Evolutionary conservation across 192 early-diverging fungal genomes (phyloP).

Genomic region (Mortierella antarctica): DNA sequence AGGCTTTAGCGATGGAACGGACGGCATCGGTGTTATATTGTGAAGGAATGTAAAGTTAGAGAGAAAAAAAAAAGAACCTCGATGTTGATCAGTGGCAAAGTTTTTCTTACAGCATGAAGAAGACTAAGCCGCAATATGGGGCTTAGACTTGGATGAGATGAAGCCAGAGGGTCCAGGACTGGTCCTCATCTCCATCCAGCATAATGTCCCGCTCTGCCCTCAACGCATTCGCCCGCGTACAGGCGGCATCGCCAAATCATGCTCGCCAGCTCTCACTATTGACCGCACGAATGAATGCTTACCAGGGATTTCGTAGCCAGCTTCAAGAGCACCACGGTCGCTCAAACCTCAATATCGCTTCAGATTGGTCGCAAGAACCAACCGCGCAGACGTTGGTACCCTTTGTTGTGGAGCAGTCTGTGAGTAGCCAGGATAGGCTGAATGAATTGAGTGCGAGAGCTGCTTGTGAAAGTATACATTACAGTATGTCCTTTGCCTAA

Average conservation of each 20-base stretch:
- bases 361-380: slow-evolving; percentile 46
- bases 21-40: background rate
- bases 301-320: slow-evolving; percentile 10
- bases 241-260: slow-evolving; percentile 10
- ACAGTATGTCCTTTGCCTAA: no score
- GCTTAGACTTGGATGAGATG: no score
- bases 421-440: slow-evolving; percentile 18
- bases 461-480: no score
- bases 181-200: background rate
- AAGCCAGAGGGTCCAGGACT: background rate
- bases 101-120: no score
- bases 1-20: slow-evolving; percentile 40
- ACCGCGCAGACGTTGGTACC: slow-evolving; percentile 62
- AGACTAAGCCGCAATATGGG: no score
- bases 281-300: slow-evolving; percentile 2
- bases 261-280: background rate
- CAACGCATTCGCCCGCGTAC: slow-evolving; percentile 14
- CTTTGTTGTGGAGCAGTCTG: slow-evolving; percentile 75
- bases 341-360: slow-evolving; percentile 19
- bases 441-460: no score
- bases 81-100: background rate
- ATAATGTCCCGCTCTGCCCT: slow-evolving; percentile 30
- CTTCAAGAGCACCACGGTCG: background rate
- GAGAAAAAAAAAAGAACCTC: slow-evolving; percentile 4
- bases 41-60: background rate